A percentile compares a stretch with the other conserved stretches of the same genome.
phyloP scores from a whole-genome alignment of 768 basidiomycete species.

The Termitomyces sp. region DNA sequence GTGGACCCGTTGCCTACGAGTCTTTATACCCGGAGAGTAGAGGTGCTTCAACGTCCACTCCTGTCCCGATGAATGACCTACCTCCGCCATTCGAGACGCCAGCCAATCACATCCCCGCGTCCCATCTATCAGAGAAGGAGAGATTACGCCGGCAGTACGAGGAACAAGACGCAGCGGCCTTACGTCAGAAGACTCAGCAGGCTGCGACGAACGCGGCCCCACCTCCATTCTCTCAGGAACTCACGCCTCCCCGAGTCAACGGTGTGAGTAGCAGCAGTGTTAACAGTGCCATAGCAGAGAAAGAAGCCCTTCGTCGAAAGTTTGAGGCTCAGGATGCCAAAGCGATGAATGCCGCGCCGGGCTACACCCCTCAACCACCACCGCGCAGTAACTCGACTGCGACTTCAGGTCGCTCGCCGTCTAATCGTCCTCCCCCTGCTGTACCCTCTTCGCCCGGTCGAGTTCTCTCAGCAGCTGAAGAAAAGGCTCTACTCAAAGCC shows the following conservation, averaged over 20 bases:
- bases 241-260: conserved; percentile 12
- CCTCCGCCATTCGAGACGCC: conserved; percentile 55
- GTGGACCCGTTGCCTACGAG: conserved; percentile 58
- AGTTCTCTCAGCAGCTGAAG: conserved; percentile 68
- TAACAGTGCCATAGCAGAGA: conserved; percentile 39
- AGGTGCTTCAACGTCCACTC: conserved; percentile 25
- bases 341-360: conserved; percentile 16
- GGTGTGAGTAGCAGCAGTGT: conserved; percentile 6
- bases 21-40: conserved; percentile 48
- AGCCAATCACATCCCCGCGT: conserved; percentile 31
- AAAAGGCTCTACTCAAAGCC: conserved; percentile 68
- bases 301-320: conserved; percentile 52
- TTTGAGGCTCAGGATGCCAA: conserved; percentile 53
- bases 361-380: conserved; percentile 19
- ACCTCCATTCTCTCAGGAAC: conserved; percentile 13
- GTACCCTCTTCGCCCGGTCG: conserved; percentile 26
- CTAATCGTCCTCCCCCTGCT: conserved; percentile 30
- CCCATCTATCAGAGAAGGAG: conserved; percentile 65
- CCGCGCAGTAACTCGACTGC: conserved; percentile 20
- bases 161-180: conserved; percentile 57
- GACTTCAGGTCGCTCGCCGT: conserved; percentile 14
- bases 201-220: conserved; percentile 10
- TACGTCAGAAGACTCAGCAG: conserved; percentile 19
- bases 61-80: conserved; percentile 23
- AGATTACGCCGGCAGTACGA: conserved; percentile 60